Evolutionary conservation across 2,329 filamentous ascomycete genomes (phyloP).

Genomic region (Alternaria angustiovoidea): DNA sequence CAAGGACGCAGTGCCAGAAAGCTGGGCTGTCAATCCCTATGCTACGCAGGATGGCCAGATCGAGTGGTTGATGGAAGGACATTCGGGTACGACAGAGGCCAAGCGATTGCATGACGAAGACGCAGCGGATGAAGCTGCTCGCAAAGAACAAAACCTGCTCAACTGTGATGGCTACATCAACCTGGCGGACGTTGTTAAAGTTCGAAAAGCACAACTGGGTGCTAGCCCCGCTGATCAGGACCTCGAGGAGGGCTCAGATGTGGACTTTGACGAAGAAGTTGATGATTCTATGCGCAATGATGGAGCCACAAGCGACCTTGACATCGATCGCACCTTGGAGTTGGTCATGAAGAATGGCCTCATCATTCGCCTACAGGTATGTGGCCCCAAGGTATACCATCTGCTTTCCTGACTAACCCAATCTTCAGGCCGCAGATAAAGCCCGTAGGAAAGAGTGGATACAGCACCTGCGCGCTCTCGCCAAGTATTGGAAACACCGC

Average conservation of each 20-base stretch:
- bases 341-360: conserved; percentile 68
- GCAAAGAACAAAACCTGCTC: conserved; percentile 66
- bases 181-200: conserved; percentile 64
- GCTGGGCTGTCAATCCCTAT: conserved; percentile 69
- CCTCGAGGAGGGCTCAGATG: conserved; percentile 61
- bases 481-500: conserved; percentile 69
- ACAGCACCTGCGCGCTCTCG: conserved; percentile 62
- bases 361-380: conserved; percentile 66
- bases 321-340: conserved; percentile 68
- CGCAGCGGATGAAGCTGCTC: conserved; percentile 66
- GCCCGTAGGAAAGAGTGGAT: conserved; percentile 69
- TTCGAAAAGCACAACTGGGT: conserved; percentile 64
- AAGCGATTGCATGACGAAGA: conserved; percentile 64
- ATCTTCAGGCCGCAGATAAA: conserved; percentile 60
- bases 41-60: conserved; percentile 63
- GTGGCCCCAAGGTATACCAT: not conserved
- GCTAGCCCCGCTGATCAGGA: conserved; percentile 62
- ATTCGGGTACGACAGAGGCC: conserved; percentile 53
- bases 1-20: conserved; percentile 64
- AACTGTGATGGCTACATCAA: conserved; percentile 72
- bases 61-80: conserved; percentile 62
- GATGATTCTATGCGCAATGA: conserved; percentile 60
- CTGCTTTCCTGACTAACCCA: conserved; percentile 16
- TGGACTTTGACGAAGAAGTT: conserved; percentile 63
- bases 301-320: conserved; percentile 61